Conservation (phyloP, 78 protist species). For the Protostelium mycophagum region DNA sequence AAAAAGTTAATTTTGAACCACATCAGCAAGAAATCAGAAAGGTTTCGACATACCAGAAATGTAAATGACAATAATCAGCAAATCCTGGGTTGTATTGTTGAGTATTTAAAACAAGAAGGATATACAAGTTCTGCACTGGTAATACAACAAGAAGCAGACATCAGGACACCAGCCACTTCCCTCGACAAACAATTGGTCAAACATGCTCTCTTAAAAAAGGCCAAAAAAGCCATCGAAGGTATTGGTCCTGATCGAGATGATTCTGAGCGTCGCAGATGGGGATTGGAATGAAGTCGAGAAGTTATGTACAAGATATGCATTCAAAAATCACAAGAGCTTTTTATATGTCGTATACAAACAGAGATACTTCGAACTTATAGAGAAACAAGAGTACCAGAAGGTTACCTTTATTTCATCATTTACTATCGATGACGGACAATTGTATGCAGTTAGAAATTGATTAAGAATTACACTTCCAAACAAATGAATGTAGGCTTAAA, state of each 20-base stretch:
- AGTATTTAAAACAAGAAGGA: constrained; percentile 76
- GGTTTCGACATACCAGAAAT: not conserved
- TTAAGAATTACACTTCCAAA: not conserved
- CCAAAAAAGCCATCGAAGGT: constrained; percentile 43
- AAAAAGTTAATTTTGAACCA: not conserved
- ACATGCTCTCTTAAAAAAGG: constrained; percentile 19
- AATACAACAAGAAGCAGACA: constrained; percentile 79
- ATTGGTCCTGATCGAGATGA: not conserved
- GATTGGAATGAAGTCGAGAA: constrained; percentile 85
- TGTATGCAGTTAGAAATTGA: not conserved
- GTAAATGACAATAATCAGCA: constrained; percentile 16
- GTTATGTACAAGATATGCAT: constrained; percentile 15
- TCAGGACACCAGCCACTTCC: constrained; percentile 10
- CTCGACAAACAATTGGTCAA: constrained; percentile 5
- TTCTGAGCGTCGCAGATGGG: constrained; percentile 36
- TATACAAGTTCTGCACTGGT: constrained; percentile 44
- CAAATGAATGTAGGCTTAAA: too few relatives aligned
- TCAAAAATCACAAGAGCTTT: constrained; percentile 35
- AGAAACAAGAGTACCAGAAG: constrained; percentile 59
- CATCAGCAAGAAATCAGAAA: not conserved
- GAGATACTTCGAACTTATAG: constrained; percentile 79
- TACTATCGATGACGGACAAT: too few relatives aligned
- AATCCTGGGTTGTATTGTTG: constrained; percentile 61
- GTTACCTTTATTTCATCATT: too few relatives aligned
- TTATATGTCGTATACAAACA: constrained; percentile 72